Evolutionary conservation across 108 stramenopile species (phyloP).

Genomic region (Asterionellopsis glacialis): DNA sequence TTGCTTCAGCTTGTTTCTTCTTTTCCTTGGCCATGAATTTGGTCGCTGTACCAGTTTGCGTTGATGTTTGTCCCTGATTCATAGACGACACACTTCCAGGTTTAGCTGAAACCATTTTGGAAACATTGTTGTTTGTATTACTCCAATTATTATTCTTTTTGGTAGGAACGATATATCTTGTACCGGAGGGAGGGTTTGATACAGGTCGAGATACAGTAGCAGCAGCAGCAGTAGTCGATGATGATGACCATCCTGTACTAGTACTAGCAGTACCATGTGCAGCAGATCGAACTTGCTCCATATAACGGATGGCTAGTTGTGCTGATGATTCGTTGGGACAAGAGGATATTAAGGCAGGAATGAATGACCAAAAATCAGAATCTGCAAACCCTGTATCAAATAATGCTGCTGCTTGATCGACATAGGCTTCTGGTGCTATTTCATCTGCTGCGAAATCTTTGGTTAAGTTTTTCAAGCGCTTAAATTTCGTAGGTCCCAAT

Average conservation of each 20-base stretch:
- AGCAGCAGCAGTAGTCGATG: slow-evolving; percentile 5
- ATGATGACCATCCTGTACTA: neutral
- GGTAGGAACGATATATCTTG: slow-evolving; percentile 5
- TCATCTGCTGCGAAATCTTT: slow-evolving; percentile 54
- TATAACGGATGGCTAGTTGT: slow-evolving; percentile 45
- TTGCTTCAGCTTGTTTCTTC: slow-evolving; percentile 31
- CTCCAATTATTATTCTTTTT: slow-evolving; percentile 45
- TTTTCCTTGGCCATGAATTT: slow-evolving; percentile 41
- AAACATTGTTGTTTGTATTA: slow-evolving; percentile 4
- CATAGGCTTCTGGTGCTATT: slow-evolving; percentile 57
- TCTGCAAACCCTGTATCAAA: slow-evolving; percentile 70
- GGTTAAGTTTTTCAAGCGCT: slow-evolving; percentile 70
- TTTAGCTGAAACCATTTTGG: slow-evolving; percentile 25
- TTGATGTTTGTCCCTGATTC: slow-evolving; percentile 16
- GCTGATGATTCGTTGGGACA: slow-evolving; percentile 51
- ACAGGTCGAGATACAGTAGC: slow-evolving; percentile 1
- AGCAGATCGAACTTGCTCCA: slow-evolving; percentile 17
- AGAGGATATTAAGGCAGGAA: slow-evolving; percentile 64
- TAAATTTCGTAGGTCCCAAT: slow-evolving; percentile 66
- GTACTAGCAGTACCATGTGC: neutral
- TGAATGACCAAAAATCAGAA: slow-evolving; percentile 48
- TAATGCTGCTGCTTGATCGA: slow-evolving; percentile 57
- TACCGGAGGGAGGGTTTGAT: slow-evolving; percentile 1
- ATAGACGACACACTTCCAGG: slow-evolving; percentile 26
- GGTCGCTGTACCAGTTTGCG: slow-evolving; percentile 43